These are phyloP conservation scores for Colletotrichum lupini DNA, from an alignment of 2,329 filamentous ascomycete species.

Conservation along the genomic window DNA sequence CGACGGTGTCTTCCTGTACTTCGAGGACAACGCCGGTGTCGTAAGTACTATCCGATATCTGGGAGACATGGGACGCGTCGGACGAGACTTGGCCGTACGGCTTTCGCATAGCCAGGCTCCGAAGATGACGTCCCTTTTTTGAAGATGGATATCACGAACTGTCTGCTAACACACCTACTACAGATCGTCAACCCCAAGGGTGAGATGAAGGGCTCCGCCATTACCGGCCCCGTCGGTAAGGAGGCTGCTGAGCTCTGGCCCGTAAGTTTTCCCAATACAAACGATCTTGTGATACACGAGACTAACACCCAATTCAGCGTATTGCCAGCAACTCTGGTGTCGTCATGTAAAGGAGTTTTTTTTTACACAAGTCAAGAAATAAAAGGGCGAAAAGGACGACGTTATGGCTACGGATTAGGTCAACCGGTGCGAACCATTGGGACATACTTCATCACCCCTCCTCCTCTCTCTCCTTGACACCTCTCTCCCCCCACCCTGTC, in stretches of 20 bases:
- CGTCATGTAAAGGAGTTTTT: slow-evolving; percentile 84
- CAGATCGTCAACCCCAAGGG: slow-evolving; percentile 99
- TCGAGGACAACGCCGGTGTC: slow-evolving; percentile 99
- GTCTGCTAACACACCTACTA: slow-evolving; percentile 47
- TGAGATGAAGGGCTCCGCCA: slow-evolving; percentile 99
- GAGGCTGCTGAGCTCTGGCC: slow-evolving; percentile 99
- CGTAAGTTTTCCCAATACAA: slow-evolving; percentile 65
- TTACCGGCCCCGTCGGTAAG: slow-evolving; percentile 99
- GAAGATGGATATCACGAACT: not conserved
- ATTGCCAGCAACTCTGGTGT: slow-evolving; percentile 99
- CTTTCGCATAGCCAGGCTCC: not conserved
- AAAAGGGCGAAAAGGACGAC: slow-evolving; percentile 37
- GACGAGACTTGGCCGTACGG: not conserved
- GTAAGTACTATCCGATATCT: slow-evolving; percentile 65
- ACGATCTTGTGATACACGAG: not conserved
- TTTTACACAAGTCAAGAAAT: slow-evolving; percentile 33
- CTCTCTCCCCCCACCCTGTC: not conserved
- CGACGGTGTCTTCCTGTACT: slow-evolving; percentile 99
- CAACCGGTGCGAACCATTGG: slow-evolving; percentile 35
- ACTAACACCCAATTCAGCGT: slow-evolving; percentile 72
- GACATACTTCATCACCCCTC: slow-evolving; percentile 19
- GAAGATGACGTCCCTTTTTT: slow-evolving; percentile 3
- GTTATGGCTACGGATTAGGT: slow-evolving; percentile 37
- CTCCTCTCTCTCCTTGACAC: slow-evolving; percentile 6
- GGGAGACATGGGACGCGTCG: not conserved